phyloP scores from a whole-genome alignment of 148 eudicot genomes.

The Camellia sinensis region DNA sequence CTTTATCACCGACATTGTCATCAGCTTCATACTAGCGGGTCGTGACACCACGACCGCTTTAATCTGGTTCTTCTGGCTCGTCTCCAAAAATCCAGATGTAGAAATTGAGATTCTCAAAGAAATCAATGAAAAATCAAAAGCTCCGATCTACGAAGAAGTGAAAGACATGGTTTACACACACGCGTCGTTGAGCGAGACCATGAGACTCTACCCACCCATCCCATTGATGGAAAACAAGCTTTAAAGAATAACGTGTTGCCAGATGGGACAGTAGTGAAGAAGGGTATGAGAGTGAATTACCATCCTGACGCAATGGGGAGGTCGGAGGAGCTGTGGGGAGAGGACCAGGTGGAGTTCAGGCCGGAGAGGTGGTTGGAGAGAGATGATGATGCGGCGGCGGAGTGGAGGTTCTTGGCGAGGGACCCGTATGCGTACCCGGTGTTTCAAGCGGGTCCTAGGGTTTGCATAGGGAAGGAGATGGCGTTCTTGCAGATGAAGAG shows the following conservation, averaged over 20 bases:
- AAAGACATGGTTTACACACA: conserved; percentile 15
- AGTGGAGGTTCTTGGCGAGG: conserved; percentile 9
- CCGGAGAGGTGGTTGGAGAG: conserved; percentile 25
- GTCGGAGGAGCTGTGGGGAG: conserved; percentile 32
- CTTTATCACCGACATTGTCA: conserved; percentile 20
- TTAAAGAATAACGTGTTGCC: conserved; percentile 19
- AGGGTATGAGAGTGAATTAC: conserved; percentile 18
- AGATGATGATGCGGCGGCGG: background rate
- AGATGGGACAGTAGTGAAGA: conserved; percentile 19
- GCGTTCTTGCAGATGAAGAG: conserved; percentile 34
- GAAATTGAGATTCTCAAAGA: conserved; percentile 18
- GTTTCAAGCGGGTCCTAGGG: conserved; percentile 33
- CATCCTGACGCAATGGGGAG: conserved; percentile 33
- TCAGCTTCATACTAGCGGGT: conserved; percentile 31
- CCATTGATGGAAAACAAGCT: conserved; percentile 13
- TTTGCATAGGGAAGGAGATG: conserved; percentile 38
- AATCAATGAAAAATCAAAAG: conserved; percentile 14
- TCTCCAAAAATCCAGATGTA: conserved; percentile 9
- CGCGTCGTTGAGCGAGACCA: conserved; percentile 17
- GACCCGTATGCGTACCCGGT: conserved; percentile 26
- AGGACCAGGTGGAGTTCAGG: conserved; percentile 20
- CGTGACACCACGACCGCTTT: conserved; percentile 26
- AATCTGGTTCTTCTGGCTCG: conserved; percentile 25
- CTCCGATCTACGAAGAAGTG: conserved; percentile 1
- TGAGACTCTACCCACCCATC: conserved; percentile 23